Evolutionary conservation across 768 basidiomycete genomes (phyloP), one percentile per base, ranked within the genome.

Genomic region (Trametes meyenii): DNA sequence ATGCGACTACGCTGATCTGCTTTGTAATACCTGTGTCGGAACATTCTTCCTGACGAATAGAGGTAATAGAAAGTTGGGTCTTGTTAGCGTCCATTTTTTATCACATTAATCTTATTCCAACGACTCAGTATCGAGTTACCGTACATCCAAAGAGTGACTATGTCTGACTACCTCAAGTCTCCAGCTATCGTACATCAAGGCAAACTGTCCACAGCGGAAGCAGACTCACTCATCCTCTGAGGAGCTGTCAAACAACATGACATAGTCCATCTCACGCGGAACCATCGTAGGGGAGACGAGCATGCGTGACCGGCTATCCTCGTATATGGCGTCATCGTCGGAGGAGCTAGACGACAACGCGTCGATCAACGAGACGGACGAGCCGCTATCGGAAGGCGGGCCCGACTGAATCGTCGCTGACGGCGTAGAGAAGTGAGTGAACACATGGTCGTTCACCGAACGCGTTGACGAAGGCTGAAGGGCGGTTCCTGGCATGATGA

Each of bases 171-270:
- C 6, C 8, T 12, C n/a, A 46, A 2, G n/a, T 40, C 46, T 12
- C 6, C 38, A 26, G 3, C 14, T 50, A 61, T 61, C 60, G 45
- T 61, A 61, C 60, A 61, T 19, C 35, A 16, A 39, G 17, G 21
- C 11, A n/a, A 36, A 35, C 10, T 21, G 14, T 54, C 29, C 39
- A 57, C 13, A n/a, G 13, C 29, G n/a, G n/a, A n/a, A n/a, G 29
- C 48, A 35, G n/a, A 2, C 29, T 35, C 26, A 74, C 35, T 83
- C 82, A 42, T 82, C 84, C 36, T 85, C 84, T 0, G 83, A 83
- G 7, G 81, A 82, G 62, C 85, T 85, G 68, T 90, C 90, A 64
- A 89, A 91, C 60, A 91, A 72, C 58, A 92, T 78, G 14, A 90
- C 88, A 68, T 89, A 92, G 62, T 90, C 88, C 64, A 81, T 72